Evolutionary conservation across 495 filamentous ascomycete genomes (phyloP).

Genomic region (Entonaema liquescens): DNA sequence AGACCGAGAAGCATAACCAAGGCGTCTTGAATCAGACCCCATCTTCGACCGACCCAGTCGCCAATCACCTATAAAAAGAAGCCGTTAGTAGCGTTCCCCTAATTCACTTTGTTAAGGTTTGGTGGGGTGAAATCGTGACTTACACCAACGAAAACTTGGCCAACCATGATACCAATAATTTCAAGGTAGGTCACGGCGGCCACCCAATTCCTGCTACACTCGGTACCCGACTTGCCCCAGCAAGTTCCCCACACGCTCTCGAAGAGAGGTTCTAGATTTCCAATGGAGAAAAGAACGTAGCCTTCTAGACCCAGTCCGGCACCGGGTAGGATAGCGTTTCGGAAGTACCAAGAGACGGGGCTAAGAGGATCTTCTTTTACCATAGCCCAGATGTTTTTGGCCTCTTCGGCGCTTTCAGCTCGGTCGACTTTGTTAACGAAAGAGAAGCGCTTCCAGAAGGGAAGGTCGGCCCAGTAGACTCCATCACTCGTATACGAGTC

Average conservation of each 20-base stretch:
- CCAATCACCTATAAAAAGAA: slow-evolving; percentile 52
- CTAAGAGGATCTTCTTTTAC: slow-evolving; percentile 80
- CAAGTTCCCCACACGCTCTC: slow-evolving; percentile 71
- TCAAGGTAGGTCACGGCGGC: slow-evolving; percentile 84
- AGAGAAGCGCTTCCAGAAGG: slow-evolving; percentile 66
- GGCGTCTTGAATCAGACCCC: slow-evolving; percentile 93
- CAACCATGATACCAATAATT: slow-evolving; percentile 86
- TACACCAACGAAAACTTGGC: slow-evolving; percentile 79
- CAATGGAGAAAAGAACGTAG: slow-evolving; percentile 94
- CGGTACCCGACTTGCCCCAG: slow-evolving; percentile 67
- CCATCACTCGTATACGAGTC: slow-evolving; percentile 84
- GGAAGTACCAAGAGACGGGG: slow-evolving; percentile 82
- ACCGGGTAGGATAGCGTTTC: slow-evolving; percentile 87
- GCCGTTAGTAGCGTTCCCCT: slow-evolving; percentile 10
- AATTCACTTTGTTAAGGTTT: slow-evolving; percentile 46
- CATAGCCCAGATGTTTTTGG: slow-evolving; percentile 75
- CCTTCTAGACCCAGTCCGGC: slow-evolving; percentile 89
- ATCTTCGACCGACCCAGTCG: slow-evolving; percentile 81
- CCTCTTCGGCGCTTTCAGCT: slow-evolving; percentile 69
- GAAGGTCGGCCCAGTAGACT: slow-evolving; percentile 88
- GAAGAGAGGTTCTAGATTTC: slow-evolving; percentile 83
- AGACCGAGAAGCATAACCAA: slow-evolving; percentile 89
- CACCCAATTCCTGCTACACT: slow-evolving; percentile 78
- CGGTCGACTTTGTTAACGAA: slow-evolving; percentile 78
- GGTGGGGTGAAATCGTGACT: slow-evolving; percentile 38